Conservation (phyloP, 1,139 yeast genomes). For the Lodderomyces parapsilosis region DNA sequence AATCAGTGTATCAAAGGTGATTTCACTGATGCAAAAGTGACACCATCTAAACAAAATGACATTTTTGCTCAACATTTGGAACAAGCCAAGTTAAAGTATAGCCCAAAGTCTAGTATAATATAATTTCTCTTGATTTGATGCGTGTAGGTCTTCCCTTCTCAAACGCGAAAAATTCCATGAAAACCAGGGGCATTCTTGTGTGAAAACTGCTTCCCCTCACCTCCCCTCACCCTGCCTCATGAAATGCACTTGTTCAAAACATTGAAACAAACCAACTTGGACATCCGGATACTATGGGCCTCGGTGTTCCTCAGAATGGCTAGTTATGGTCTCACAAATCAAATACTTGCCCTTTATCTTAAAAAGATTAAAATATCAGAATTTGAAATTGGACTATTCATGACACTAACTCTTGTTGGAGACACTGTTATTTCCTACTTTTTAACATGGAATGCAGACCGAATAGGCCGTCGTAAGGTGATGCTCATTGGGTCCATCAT, state of each 20-base stretch:
- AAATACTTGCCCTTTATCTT: slow-evolving; percentile 71
- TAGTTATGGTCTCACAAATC: slow-evolving; percentile 81
- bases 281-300: slow-evolving; percentile 65
- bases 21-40: slow-evolving; percentile 7
- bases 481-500: slow-evolving; percentile 63
- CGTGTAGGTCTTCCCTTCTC: too few relatives aligned
- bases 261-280: slow-evolving; percentile 34
- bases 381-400: slow-evolving; percentile 67
- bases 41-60: slow-evolving; percentile 12
- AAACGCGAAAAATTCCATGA: too few relatives aligned
- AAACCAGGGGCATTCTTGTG: too few relatives aligned
- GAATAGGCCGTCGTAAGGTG: slow-evolving; percentile 68
- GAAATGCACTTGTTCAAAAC: slow-evolving; percentile 28
- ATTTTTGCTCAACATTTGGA: slow-evolving; percentile 14
- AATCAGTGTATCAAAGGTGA: slow-evolving; percentile 15
- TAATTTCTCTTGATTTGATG: too few relatives aligned
- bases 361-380: slow-evolving; percentile 57
- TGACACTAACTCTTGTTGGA: slow-evolving; percentile 80
- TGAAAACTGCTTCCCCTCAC: neutral
- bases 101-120: neutral
- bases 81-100: slow-evolving; percentile 12
- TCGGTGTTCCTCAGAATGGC: slow-evolving; percentile 73
- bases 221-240: too few relatives aligned
- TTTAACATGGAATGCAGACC: slow-evolving; percentile 77
- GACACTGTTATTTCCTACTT: slow-evolving; percentile 72